Base-by-base conservation (phyloP, 768 basidiomycete species). In the Gloeopeniophorella convolvens region DNA sequence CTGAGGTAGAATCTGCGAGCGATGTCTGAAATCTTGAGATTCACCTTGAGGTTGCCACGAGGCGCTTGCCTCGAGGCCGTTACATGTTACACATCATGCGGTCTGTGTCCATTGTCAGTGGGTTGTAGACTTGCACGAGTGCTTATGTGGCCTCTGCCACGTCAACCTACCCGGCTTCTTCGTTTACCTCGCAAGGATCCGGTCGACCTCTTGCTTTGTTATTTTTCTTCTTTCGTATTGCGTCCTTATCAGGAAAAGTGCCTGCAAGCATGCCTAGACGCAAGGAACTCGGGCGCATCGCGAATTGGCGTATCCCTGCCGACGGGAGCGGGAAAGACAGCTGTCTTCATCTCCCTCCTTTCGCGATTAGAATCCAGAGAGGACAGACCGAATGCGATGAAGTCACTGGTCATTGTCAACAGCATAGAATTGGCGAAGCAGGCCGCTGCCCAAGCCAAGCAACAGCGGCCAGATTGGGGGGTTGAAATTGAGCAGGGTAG, bases 401-500 rank as follows among this genome's bases (percentile, higher is more conserved):
- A 76, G 41, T 79, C 87, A 6, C 68, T 98, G 51, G 82, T 97
- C 55, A 75, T 98, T 24, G 93, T 97, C 31, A 92, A 91, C 57
- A 89, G 82, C 57, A 70, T 94, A 16, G 93, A 97, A 64, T 80
- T 97, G 23, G 95, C 92, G 3, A 75, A 76, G 34, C 95, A 98
- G 65, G 84, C 93, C 5, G 87, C 89, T 11, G 69, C 70, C 16
- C 88, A 90, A 58, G 85, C 88, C 7, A 63, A 70, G 51, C 66
- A 68, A 23, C 65, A 88, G 27, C 82, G 83, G 60, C 86, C 91
- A 1, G 66, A 78, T 4, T 84, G 87, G 80, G 74, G 67, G 10
- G 83, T 97, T 2, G 94, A 98, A 67, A 87, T 98, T 42, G 95
- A 98, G 66, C 95, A 98, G 66, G 91, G 90, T 3, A 58, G 63